These are phyloP conservation scores for Pseudogymnoascus sp. DNA, from an alignment of 2,329 filamentous ascomycete species.

Conservation along the genomic window DNA sequence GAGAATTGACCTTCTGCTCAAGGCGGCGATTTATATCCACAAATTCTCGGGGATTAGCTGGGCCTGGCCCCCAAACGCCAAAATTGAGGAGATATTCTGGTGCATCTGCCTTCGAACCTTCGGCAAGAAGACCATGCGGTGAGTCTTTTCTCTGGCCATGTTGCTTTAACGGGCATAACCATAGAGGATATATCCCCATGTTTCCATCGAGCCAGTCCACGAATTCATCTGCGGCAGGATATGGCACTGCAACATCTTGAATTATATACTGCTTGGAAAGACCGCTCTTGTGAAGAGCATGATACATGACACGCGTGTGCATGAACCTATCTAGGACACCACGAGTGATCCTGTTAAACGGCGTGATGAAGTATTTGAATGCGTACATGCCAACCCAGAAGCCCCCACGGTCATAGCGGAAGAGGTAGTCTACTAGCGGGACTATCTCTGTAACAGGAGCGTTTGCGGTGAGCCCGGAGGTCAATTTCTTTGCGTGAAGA, in stretches of 20 bases:
- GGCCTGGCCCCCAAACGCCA: slow-evolving; percentile 74
- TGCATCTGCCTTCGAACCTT: not conserved
- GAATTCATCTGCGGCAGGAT: slow-evolving; percentile 42
- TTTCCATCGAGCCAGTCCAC: slow-evolving; percentile 41
- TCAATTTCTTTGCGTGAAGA: slow-evolving; percentile 40
- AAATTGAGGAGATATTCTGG: slow-evolving; percentile 46
- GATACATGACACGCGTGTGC: slow-evolving; percentile 54
- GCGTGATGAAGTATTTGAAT: slow-evolving; percentile 52
- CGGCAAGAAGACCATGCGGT: slow-evolving; percentile 6
- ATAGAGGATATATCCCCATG: slow-evolving; percentile 46
- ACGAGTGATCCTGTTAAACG: slow-evolving; percentile 52
- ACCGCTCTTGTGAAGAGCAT: slow-evolving; percentile 52
- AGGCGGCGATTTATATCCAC: slow-evolving; percentile 61
- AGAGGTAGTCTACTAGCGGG: slow-evolving; percentile 43
- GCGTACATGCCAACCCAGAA: slow-evolving; percentile 55
- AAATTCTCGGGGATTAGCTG: slow-evolving; percentile 46
- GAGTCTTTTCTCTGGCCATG: not conserved
- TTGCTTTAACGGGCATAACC: slow-evolving; percentile 47
- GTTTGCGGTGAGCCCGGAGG: not conserved
- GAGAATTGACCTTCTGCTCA: slow-evolving; percentile 58
- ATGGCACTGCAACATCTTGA: slow-evolving; percentile 55
- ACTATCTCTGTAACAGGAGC: slow-evolving; percentile 28
- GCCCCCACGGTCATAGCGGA: slow-evolving; percentile 52
- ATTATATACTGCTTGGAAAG: slow-evolving; percentile 50
- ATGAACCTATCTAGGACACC: slow-evolving; percentile 53